Percentiles rank a stretch among this genome's conserved stretches.
Evolutionary conservation across 352 stramenopile species (phyloP).

Genomic region (Globisporangium sylvaticum): DNA sequence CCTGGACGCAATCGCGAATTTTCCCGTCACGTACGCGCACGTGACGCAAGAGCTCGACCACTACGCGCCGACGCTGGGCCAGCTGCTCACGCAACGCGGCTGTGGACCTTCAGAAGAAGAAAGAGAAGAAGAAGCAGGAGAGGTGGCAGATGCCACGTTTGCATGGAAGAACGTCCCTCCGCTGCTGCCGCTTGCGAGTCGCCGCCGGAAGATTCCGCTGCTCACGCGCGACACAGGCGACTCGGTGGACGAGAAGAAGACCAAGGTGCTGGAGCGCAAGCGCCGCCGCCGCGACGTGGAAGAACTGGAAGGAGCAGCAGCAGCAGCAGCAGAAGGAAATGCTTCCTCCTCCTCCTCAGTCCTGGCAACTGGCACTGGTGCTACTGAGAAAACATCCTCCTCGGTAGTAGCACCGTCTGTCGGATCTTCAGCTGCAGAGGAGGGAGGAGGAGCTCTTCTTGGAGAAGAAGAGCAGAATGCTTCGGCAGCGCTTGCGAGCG

Average conservation of each 20-base stretch:
- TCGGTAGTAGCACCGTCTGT: neutral
- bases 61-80: constrained; percentile 64
- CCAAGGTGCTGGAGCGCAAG: constrained; percentile 70
- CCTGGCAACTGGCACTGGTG: neutral
- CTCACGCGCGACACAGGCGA: constrained; percentile 64
- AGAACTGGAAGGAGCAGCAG: constrained; percentile 12
- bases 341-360: neutral
- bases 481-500: neutral
- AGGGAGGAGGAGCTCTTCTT: neutral
- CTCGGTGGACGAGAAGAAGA: constrained; percentile 79
- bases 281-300: constrained; percentile 43
- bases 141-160: constrained; percentile 6
- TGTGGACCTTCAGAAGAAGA: neutral
- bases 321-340: neutral
- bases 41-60: constrained; percentile 72
- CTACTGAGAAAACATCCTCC: neutral
- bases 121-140: constrained; percentile 8
- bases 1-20: constrained; percentile 51
- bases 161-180: constrained; percentile 57
- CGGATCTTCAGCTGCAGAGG: neutral
- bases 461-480: neutral
- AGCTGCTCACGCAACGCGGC: constrained; percentile 65
- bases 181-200: constrained; percentile 51
- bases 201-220: constrained; percentile 57
- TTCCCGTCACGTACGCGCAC: constrained; percentile 33